phyloP scores from a whole-genome alignment of 2,329 filamentous ascomycete genomes.

The Fusarium sulawesiense region DNA sequence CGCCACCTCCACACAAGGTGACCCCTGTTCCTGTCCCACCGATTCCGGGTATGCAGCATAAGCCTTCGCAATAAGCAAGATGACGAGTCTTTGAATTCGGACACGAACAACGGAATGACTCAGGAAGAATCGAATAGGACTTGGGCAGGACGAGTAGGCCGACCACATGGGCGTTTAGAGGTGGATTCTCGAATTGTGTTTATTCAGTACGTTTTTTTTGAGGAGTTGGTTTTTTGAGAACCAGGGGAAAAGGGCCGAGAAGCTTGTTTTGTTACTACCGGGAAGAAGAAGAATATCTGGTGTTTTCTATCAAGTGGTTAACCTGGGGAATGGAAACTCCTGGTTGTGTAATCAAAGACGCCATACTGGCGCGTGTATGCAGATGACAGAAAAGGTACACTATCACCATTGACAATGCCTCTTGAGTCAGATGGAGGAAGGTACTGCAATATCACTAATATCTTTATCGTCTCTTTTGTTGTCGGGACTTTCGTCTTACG shows the following conservation, averaged over 20 bases:
- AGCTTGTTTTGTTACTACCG: constrained; percentile 19
- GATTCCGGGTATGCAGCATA: constrained; percentile 54
- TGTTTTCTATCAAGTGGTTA: constrained; percentile 14
- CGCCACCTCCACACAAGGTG: constrained; percentile 55
- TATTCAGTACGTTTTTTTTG: constrained; percentile 29
- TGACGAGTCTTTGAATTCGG: constrained; percentile 16
- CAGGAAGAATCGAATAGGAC: background rate
- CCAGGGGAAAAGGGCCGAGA: constrained; percentile 32
- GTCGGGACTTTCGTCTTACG: background rate
- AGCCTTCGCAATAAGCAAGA: constrained; percentile 40
- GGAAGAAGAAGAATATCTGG: constrained; percentile 15
- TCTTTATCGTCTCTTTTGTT: background rate
- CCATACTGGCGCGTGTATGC: constrained; percentile 37
- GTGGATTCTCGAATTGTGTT: constrained; percentile 40
- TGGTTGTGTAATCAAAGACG: constrained; percentile 37
- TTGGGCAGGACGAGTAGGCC: constrained; percentile 12
- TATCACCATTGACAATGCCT: constrained; percentile 18
- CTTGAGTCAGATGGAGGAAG: background rate
- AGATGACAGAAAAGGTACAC: constrained; percentile 31
- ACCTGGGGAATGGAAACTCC: constrained; percentile 23
- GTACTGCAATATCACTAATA: background rate
- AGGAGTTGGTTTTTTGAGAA: constrained; percentile 36
- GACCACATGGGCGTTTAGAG: constrained; percentile 44
- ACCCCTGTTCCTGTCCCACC: constrained; percentile 59
- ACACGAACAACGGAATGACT: constrained; percentile 11